phyloP scores from a whole-genome alignment of 495 filamentous ascomycete genomes.

The Extremus antarcticus region DNA sequence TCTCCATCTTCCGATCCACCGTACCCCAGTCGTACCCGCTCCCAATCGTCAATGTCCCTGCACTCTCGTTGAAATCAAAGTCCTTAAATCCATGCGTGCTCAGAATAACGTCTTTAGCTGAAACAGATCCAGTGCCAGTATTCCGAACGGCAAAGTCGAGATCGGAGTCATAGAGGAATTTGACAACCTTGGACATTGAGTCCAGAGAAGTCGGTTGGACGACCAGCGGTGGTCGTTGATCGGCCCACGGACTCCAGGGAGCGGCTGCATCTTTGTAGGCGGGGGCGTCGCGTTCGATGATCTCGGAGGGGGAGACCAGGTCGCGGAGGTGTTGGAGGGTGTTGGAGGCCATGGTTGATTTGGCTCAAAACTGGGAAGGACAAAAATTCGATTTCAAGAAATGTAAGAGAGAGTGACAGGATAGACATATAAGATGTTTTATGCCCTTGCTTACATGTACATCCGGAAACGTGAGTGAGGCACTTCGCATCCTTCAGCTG shows the following conservation, averaged over 20 bases:
- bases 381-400: too few relatives aligned
- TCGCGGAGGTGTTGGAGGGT: conserved; percentile 1
- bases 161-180: conserved; percentile 19
- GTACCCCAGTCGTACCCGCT: conserved; percentile 24
- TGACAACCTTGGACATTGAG: conserved; percentile 20
- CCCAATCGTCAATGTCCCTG: conserved; percentile 20
- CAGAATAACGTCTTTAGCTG: conserved; percentile 23
- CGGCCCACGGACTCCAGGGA: conserved; percentile 21
- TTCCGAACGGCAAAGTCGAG: conserved; percentile 27
- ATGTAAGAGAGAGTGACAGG: too few relatives aligned
- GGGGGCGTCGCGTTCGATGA: conserved; percentile 6
- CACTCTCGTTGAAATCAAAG: conserved; percentile 19
- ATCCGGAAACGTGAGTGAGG: too few relatives aligned
- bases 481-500: too few relatives aligned
- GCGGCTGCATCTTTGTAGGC: conserved; percentile 1
- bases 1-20: conserved; percentile 20
- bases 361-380: too few relatives aligned
- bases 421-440: too few relatives aligned
- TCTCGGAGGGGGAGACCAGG: conserved; percentile 1
- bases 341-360: background rate
- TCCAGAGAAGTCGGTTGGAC: conserved; percentile 19
- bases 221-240: conserved; percentile 22
- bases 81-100: conserved; percentile 24
- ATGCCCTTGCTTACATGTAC: too few relatives aligned
- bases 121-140: conserved; percentile 24